Base-by-base conservation (phyloP, 2,329 filamentous ascomycete genomes). In the Colletotrichum aenigma region DNA sequence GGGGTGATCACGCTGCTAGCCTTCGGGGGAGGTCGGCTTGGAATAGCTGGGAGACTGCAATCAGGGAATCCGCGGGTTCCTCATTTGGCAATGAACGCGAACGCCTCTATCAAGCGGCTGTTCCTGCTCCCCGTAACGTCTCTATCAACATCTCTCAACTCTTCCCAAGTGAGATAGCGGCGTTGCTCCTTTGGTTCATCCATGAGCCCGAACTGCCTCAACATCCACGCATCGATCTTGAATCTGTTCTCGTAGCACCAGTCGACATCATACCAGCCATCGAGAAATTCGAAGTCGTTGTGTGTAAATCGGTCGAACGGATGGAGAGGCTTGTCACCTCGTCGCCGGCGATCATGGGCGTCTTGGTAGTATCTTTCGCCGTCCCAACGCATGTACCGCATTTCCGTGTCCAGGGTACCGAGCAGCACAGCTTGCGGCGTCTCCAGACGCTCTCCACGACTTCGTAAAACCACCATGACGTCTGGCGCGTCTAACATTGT, bases 31-130 rank as follows among this genome's bases (percentile, higher is more conserved):
- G 16, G 8, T n/a, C 1, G 38, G 18, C 1, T 3, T n/a, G 38
- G 18, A 43, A 6, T 43, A 43, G 5, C 38, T 43, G 38, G 18
- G 9, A 43, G 38, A 6, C 18, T 43, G 18, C 18, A 43, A 2
- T 12, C 0, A 6, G 18, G 18, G 18, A n/a, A 43, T 10, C 5
- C 5, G 38, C 18, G 38, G 0, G 9, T 43, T 48, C 38, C 38
- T 48, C 38, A 18, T 48, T 2, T 48, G 1, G 38, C 18, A 2
- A 48, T 48, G 38, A 48, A 48, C 18, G 18, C 38, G 2, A 48
- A n/a, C 0, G 18, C 38, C 18, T 0, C 0, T 48, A 1, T 48
- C 38, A 48, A 48, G 38, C 38, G 38, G 5, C 0, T 0, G 1
- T 48, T 48, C 38, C 38, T 48, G 0, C 0, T 0, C 38, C 18